Evolutionary conservation across 306 rosid species (phyloP), one percentile per base, ranked within the genome.

Genomic region (Gastrolobium villosum): DNA sequence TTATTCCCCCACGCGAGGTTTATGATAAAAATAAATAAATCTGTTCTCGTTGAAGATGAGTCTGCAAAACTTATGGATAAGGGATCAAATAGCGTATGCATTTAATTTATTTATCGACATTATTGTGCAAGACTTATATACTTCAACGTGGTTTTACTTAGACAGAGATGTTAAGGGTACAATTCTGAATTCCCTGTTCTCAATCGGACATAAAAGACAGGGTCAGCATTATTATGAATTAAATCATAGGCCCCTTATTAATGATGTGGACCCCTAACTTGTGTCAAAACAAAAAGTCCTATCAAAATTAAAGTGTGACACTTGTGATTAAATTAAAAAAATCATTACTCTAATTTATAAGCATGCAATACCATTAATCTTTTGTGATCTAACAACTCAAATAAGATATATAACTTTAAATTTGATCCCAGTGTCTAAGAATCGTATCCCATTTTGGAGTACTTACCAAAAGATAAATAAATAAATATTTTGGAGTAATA

Each of bases 91-190:
- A 44, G 34, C 20, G 26, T 3, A 5, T 35, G 65, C 28, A 41
- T 14, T 65, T 45, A 54, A 39, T 13, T 40, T 41, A 40, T 31
- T 13, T 37, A 32, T 11, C 11, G 53, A 28, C 3, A 14, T 53
- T 65, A 39, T 54, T n/a, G 65, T 65, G 49, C 8, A 32, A 15
- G 41, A 13, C 2, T 75, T 3, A 61, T 20, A 62, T 30, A 15
- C 26, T 75, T 46, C 64, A 62, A 50, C n/a, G 3, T 15, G 36
- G 14, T 26, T 76, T 63, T 63, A 36, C 39, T 52, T 6, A 41
- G 34, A 6, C 6, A 57, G n/a, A 5, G 11, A 30, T 60, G 56
- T 7, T 20, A 40, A 14, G 11, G 72, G 37, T 36, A 64, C 76
- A 37, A 26, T 37, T 49, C 2, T 52, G 65, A 37, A 26, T 37